Conservation (phyloP, 306 rosid species). For the Pueraria montana region DNA sequence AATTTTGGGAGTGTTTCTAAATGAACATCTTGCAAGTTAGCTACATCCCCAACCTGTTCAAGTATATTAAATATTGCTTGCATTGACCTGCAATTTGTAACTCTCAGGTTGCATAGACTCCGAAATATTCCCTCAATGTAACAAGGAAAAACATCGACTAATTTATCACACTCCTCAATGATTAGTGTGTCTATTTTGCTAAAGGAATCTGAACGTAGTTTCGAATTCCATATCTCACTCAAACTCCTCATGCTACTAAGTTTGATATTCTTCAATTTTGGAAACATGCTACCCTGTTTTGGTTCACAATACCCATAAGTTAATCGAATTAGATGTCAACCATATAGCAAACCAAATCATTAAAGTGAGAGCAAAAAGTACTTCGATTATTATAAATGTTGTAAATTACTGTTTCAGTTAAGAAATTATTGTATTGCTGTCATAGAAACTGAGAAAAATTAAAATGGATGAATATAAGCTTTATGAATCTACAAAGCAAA, state of each 20-base stretch:
- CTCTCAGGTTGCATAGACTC: constrained; percentile 20
- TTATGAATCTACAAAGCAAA: not conserved
- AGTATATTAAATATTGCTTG: constrained; percentile 1
- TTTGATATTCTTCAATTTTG: constrained; percentile 36
- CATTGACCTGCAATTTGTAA: constrained; percentile 23
- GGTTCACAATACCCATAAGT: not conserved
- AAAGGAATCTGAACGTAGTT: constrained; percentile 3
- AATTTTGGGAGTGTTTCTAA: constrained; percentile 36
- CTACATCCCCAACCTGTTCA: not conserved
- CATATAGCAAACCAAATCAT: not conserved
- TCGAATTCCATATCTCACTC: constrained; percentile 5
- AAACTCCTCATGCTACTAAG: constrained; percentile 6
- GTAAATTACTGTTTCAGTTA: not conserved
- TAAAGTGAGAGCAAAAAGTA: not conserved
- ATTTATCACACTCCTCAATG: constrained; percentile 24
- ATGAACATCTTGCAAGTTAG: constrained; percentile 5
- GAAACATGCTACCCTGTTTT: constrained; percentile 20
- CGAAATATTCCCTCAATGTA: not conserved
- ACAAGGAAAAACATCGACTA: constrained; percentile 3
- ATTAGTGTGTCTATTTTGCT: not conserved
- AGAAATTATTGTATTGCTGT: not conserved
- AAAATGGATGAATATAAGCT: not conserved
- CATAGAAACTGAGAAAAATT: too few species aligned
- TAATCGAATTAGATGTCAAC: not conserved
- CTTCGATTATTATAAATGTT: not conserved